Evolutionary conservation across 2,329 filamentous ascomycete genomes (phyloP).

Genomic region (Diaporthe humulicola): DNA sequence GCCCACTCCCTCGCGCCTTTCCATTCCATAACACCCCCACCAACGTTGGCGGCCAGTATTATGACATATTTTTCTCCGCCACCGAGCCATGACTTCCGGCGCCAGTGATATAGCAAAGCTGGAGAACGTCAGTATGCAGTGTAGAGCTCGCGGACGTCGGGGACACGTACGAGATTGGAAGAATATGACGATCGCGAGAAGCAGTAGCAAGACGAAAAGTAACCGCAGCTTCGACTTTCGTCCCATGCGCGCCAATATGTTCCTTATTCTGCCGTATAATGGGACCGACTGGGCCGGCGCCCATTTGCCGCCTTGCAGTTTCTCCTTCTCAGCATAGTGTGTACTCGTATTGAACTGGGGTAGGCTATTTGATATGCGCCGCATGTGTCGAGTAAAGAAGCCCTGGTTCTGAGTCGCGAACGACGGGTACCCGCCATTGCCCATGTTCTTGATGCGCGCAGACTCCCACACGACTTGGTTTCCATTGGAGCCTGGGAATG

Average conservation of each 20-base stretch:
- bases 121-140: slow-evolving; percentile 44
- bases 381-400: slow-evolving; percentile 89
- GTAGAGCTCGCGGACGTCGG: slow-evolving; percentile 19
- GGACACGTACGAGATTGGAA: slow-evolving; percentile 76
- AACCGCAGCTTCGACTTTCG: slow-evolving; percentile 76
- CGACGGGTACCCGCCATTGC: slow-evolving; percentile 77
- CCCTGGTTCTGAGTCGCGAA: slow-evolving; percentile 86
- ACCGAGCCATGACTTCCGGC: slow-evolving; percentile 79
- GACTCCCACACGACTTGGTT: slow-evolving; percentile 82
- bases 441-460: slow-evolving; percentile 81
- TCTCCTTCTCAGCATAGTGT: slow-evolving; percentile 83
- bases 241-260: slow-evolving; percentile 64
- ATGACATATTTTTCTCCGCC: slow-evolving; percentile 94
- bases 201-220: slow-evolving; percentile 69
- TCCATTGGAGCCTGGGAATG: slow-evolving; percentile 64
- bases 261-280: slow-evolving; percentile 61
- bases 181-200: slow-evolving; percentile 75
- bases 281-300: slow-evolving; percentile 58
- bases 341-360: slow-evolving; percentile 75
- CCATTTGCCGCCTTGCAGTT: slow-evolving; percentile 73
- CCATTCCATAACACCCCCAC: slow-evolving; percentile 99
- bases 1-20: slow-evolving; percentile 98
- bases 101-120: slow-evolving; percentile 74
- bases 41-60: slow-evolving; percentile 92
- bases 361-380: slow-evolving; percentile 82